Evolutionary conservation across 768 basidiomycete species (phyloP).

Genomic region (Gymnopilus dilepis): DNA sequence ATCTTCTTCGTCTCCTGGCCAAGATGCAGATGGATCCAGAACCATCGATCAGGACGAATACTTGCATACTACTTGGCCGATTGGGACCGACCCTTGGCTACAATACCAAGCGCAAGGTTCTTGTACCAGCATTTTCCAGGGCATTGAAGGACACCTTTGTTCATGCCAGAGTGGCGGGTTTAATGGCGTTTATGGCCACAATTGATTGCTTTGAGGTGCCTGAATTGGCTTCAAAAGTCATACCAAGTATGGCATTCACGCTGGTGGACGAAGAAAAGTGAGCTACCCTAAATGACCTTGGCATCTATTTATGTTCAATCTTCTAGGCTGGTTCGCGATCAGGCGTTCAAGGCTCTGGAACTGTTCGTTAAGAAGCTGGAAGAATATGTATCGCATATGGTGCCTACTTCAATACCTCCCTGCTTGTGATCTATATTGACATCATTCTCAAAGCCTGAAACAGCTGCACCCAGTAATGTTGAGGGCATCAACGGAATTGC

Average conservation of each 20-base stretch:
- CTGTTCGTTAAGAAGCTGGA: slow-evolving; percentile 87
- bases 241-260: slow-evolving; percentile 81
- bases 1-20: slow-evolving; percentile 89
- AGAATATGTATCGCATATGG: slow-evolving; percentile 81
- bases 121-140: slow-evolving; percentile 92
- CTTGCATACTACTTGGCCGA: slow-evolving; percentile 93
- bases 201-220: slow-evolving; percentile 88
- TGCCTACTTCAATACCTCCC: slow-evolving; percentile 32
- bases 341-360: slow-evolving; percentile 93
- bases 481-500: slow-evolving; percentile 31
- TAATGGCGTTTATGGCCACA: slow-evolving; percentile 96
- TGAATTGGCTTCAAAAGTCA: slow-evolving; percentile 87
- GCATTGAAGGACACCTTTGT: slow-evolving; percentile 91
- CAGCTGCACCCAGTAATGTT: slow-evolving; percentile 26
- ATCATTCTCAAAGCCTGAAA: slow-evolving; percentile 42
- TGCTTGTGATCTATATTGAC: not conserved
- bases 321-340: slow-evolving; percentile 86
- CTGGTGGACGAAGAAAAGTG: slow-evolving; percentile 95
- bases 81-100: slow-evolving; percentile 84
- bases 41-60: slow-evolving; percentile 95
- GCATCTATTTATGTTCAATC: not conserved
- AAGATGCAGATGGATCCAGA: slow-evolving; percentile 93
- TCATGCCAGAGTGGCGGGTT: slow-evolving; percentile 89
- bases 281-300: slow-evolving; percentile 23
- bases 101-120: slow-evolving; percentile 94